A percentile compares a stretch with the other conserved stretches of the same genome.
Conservation (phyloP, 1,284 basidiomycete species). For the Apiotrichum laibachii region DNA sequence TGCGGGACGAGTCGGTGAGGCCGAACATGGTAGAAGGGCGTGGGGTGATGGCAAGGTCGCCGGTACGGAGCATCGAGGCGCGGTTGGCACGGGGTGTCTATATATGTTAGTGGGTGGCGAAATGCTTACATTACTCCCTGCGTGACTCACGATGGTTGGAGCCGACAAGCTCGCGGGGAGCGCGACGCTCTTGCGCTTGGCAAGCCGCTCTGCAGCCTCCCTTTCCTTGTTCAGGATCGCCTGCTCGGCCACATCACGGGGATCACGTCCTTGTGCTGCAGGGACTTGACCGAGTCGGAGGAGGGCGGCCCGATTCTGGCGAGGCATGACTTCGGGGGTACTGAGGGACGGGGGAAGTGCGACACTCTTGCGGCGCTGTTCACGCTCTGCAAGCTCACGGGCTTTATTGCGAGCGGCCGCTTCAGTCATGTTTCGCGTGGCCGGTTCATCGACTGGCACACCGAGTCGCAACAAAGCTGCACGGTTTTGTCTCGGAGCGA, state of each 20-base stretch:
- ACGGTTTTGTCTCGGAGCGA: constrained; percentile 32
- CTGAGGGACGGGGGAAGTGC: constrained; percentile 28
- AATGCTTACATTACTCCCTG: too few relatives aligned
- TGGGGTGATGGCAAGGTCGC: background rate
- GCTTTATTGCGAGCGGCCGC: constrained; percentile 31
- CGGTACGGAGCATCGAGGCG: constrained; percentile 34
- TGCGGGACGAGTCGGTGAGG: background rate
- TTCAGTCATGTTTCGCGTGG: constrained; percentile 21
- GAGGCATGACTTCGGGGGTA: constrained; percentile 11
- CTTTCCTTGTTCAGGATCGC: constrained; percentile 27
- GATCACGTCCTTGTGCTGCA: constrained; percentile 4
- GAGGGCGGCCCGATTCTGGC: constrained; percentile 21
- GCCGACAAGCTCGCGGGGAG: constrained; percentile 30
- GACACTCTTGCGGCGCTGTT: constrained; percentile 30
- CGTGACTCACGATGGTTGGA: constrained; percentile 7
- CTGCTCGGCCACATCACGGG: constrained; percentile 19
- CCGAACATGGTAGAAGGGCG: background rate
- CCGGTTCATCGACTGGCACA: background rate
- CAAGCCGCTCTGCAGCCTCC: constrained; percentile 27
- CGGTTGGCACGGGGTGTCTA: constrained; percentile 42
- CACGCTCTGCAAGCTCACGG: constrained; percentile 30
- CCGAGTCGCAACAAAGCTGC: constrained; percentile 29
- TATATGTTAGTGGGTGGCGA: constrained; percentile 1
- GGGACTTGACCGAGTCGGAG: constrained; percentile 16
- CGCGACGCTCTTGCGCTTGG: constrained; percentile 30